phyloP scores from a whole-genome alignment of 208 protist genomes.

The Acanthamoeba sp. region DNA sequence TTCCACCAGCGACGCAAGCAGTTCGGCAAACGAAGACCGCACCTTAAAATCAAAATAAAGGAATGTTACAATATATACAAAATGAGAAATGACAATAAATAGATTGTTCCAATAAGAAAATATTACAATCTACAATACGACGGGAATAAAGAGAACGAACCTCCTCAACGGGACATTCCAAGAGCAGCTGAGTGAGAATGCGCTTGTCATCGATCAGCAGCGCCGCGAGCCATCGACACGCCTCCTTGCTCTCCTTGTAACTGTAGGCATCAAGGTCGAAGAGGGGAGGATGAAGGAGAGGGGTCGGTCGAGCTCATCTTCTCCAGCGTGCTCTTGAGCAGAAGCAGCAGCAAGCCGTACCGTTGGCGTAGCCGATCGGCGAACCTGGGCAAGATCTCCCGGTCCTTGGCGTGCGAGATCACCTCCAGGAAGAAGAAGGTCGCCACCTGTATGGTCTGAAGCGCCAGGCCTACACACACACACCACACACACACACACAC shows the following conservation, averaged over 20 bases:
- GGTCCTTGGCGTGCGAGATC: conserved; percentile 56
- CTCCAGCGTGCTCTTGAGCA: too few species aligned
- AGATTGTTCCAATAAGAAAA: neutral
- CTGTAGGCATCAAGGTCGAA: neutral
- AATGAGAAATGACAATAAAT: neutral
- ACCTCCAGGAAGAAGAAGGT: conserved; percentile 72
- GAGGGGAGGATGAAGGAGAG: neutral
- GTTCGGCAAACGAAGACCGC: conserved; percentile 31
- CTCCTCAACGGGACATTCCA: conserved; percentile 15
- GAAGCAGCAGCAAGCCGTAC: neutral
- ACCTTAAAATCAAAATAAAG: neutral
- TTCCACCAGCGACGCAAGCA: neutral
- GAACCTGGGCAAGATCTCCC: conserved; percentile 2
- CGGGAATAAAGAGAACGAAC: neutral
- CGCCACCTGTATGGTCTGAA: conserved; percentile 9
- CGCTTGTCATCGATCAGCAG: conserved; percentile 26
- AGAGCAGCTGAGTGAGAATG: neutral
- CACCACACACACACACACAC: too few species aligned
- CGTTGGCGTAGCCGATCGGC: conserved; percentile 13
- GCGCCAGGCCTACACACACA: neutral
- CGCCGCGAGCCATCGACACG: neutral
- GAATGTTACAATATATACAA: neutral
- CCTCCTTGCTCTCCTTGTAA: conserved; percentile 40
- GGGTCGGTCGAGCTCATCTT: too few species aligned
- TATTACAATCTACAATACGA: too few species aligned